Evolutionary conservation across 2,329 filamentous ascomycete species (phyloP), one percentile per base, ranked within the genome.

Genomic region (Graphiopsis chlorocephala): DNA sequence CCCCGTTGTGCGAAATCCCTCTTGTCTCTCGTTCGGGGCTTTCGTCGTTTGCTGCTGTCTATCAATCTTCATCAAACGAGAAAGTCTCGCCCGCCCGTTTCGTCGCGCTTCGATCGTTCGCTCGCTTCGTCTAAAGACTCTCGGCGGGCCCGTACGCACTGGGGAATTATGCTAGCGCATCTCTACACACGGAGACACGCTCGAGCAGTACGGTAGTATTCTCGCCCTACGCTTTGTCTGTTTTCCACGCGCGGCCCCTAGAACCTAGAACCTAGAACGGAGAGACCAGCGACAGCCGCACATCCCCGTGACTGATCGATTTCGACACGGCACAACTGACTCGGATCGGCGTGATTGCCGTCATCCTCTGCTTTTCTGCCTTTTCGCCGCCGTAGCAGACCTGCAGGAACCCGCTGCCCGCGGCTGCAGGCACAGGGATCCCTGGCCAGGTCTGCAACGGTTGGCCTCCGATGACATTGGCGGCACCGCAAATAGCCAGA

Each of bases 341-440:
- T 28, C 48, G 48, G 14, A 52, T 20, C 25, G 48, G 48, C 48
- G 15, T 45, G n/a, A 45, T 45, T 45, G 11, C 38, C 38, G 38
- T 20, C 38, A 20, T 23, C n/a, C 15, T 31, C 50, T 53, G 50
- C 26, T 2, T 23, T 53, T 56, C 31, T 56, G 28, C 11, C 57
- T 48, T 33, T 50, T 47, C 25, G 29, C 25, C 33, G 12, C 47
- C 11, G 26, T n/a, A n/a, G 26, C 26, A 25, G 50, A 31, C 25
- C 61, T 63, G 61, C 61, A 63, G 61, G 61, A 63, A 63, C 61
- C 61, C 61, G 61, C 50, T 29, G 42, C n/a, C 14, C 15, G 50
- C 50, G 50, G 26, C 50, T 31, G 15, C 15, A 53, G 14, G 17
- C 11, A 15, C 50, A 53, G 50, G 50, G 50, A n/a, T 53, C 28